A percentile compares a stretch with the other conserved stretches of the same genome.
Conservation (phyloP, 2,329 filamentous ascomycete species). For the Hypoxylon sp. region DNA sequence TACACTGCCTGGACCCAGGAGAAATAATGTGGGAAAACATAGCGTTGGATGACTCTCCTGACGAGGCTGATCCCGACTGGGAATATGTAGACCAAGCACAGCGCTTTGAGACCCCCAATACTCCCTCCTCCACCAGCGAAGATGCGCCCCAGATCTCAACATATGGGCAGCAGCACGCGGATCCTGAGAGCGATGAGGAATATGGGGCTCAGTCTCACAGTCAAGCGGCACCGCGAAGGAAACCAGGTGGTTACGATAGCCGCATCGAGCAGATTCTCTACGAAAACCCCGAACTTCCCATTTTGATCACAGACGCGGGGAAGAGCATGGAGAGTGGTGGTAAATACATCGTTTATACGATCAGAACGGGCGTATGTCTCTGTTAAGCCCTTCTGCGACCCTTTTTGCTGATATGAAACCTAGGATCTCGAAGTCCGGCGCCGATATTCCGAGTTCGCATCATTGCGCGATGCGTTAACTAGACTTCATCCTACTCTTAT, state of each 20-base stretch:
- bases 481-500: constrained; percentile 95
- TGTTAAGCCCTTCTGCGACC: not conserved
- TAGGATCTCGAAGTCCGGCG: constrained; percentile 96
- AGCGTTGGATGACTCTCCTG: constrained; percentile 54
- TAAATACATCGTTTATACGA: constrained; percentile 97
- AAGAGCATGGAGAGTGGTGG: constrained; percentile 95
- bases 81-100: constrained; percentile 61
- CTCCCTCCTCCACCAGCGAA: constrained; percentile 78
- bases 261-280: constrained; percentile 98
- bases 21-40: constrained; percentile 58
- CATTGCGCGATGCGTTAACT: constrained; percentile 87
- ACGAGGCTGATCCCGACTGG: constrained; percentile 63
- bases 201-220: constrained; percentile 58
- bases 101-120: constrained; percentile 77
- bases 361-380: constrained; percentile 84
- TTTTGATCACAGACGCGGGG: constrained; percentile 93
- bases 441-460: constrained; percentile 96
- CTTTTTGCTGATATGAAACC: constrained; percentile 26
- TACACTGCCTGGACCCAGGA: constrained; percentile 33
- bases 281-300: constrained; percentile 90
- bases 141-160: constrained; percentile 66
- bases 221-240: constrained; percentile 69
- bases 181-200: constrained; percentile 66
- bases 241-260: constrained; percentile 92
- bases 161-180: constrained; percentile 57